A percentile compares a stretch with the other conserved stretches of the same genome.
These are phyloP conservation scores for Ophiostoma triangulosporum DNA, from an alignment of 2,329 filamentous ascomycete genomes.

Conservation along the genomic window DNA sequence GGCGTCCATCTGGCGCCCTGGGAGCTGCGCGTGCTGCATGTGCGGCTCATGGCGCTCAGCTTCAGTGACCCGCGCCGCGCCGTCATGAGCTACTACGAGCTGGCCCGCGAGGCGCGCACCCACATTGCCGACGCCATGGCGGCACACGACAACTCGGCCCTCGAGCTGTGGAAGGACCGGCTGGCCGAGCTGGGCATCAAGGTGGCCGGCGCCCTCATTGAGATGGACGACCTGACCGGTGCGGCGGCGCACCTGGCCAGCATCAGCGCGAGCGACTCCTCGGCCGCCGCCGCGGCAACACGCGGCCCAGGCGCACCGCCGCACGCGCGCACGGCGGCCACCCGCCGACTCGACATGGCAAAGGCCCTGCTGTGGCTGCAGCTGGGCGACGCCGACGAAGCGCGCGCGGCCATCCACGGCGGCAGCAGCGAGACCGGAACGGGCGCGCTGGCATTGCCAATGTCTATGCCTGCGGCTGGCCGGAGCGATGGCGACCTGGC, in stretches of 20 bases:
- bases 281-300: too few species aligned
- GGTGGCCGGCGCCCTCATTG: conserved; percentile 54
- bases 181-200: conserved; percentile 62
- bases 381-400: conserved; percentile 61
- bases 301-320: conserved; percentile 4
- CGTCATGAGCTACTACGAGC: conserved; percentile 82
- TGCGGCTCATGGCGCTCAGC: conserved; percentile 72
- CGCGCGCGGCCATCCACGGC: conserved; percentile 37
- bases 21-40: conserved; percentile 69
- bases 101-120: conserved; percentile 62
- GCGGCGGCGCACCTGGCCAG: conserved; percentile 60
- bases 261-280: conserved; percentile 25
- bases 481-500: conserved; percentile 24
- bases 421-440: neutral
- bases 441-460: neutral
- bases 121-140: conserved; percentile 36
- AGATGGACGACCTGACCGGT: conserved; percentile 78
- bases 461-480: too few species aligned
- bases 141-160: conserved; percentile 37
- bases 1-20: conserved; percentile 64
- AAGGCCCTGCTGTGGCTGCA: conserved; percentile 61
- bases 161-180: conserved; percentile 55
- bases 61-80: conserved; percentile 74
- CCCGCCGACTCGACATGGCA: conserved; percentile 28
- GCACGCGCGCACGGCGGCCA: conserved; percentile 14